Evolutionary conservation across 2,329 filamentous ascomycete species (phyloP), one percentile per base, ranked within the genome.

Genomic region (Cladophialophora psammophila): DNA sequence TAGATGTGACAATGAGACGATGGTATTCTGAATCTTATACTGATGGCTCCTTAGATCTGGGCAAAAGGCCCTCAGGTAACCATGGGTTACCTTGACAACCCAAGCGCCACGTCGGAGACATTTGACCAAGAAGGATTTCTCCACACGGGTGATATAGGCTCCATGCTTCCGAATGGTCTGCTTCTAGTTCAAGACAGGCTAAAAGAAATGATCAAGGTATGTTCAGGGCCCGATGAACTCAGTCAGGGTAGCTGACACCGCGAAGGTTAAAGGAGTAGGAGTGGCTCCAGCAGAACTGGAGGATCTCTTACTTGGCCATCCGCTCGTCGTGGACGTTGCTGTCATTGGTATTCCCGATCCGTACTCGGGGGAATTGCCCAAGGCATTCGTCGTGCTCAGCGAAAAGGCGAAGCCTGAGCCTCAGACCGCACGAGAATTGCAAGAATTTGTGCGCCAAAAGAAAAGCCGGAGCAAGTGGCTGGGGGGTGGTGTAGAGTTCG

Each of bases 1-100:
- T 18, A 31, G 35, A 60, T 8, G 9, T 26, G 26, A 6, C 9
- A 12, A 8, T 20, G 10, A 10, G 3, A 12, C 18, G 10, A 12
- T 50, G 1, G 3, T 45, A 31, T 45, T 5, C 4, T 26, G 1
- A 18, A 63, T 63, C 6, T 36, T 42, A 34, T 56, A 34, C 45
- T 50, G 20, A 50, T 12, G 3, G 36, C 26, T 13, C 18, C 5
- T 18, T 3, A 50, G 63, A 57, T 66, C 40, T 38, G 57, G 36
- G 54, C 38, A 12, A 66, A 63, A 54, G 64, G 64, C 6, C 60
- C 64, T n/a, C 59, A 54, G 10, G 58, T 65, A 10, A 61, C 60
- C 15, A 83, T 86, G 71, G 92, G 91, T 1, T 96, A 94, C 75
- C 83, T 89, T 72, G 91, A 92, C 73, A 90, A 91, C 63, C 85